Evolutionary conservation across 345 rosid species (phyloP).

Genomic region (Hypericum androsaemum): DNA sequence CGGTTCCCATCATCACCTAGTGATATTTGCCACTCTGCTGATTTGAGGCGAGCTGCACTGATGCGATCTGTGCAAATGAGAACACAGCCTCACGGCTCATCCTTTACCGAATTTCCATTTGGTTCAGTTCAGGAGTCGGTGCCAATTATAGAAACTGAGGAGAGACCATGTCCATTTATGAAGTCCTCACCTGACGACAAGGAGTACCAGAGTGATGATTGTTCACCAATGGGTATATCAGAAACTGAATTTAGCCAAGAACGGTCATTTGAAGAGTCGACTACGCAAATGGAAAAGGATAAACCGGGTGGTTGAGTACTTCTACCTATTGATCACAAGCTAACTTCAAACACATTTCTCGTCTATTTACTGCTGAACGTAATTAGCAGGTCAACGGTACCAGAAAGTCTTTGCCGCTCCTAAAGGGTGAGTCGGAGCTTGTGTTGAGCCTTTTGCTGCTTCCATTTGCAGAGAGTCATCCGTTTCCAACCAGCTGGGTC

Average conservation of each 20-base stretch:
- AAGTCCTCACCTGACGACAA: conserved; percentile 62
- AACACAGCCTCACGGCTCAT: conserved; percentile 48
- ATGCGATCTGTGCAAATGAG: conserved; percentile 95
- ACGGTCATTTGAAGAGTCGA: conserved; percentile 38
- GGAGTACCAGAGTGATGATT: conserved; percentile 43
- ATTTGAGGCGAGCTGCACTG: conserved; percentile 80
- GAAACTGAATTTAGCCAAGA: conserved; percentile 33
- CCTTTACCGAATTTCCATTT: conserved; percentile 34
- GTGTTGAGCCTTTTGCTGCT: too few relatives aligned
- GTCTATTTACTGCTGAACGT: not conserved
- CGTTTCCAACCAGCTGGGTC: too few relatives aligned
- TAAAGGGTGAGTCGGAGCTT: too few relatives aligned
- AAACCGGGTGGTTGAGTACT: conserved; percentile 15
- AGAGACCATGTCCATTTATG: conserved; percentile 40
- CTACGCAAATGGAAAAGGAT: conserved; percentile 36
- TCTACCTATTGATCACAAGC: not conserved
- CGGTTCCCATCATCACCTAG: conserved; percentile 95
- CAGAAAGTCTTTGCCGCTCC: too few relatives aligned
- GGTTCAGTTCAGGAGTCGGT: conserved; percentile 43
- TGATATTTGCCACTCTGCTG: conserved; percentile 93
- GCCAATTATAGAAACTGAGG: conserved; percentile 45
- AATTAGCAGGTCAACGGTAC: too few relatives aligned
- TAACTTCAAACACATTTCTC: not conserved
- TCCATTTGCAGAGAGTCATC: too few relatives aligned
- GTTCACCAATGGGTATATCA: conserved; percentile 35